Evolutionary conservation across 2,329 filamentous ascomycete genomes (phyloP), one percentile per base, ranked within the genome.

Genomic region (Colletotrichum brevisporum): DNA sequence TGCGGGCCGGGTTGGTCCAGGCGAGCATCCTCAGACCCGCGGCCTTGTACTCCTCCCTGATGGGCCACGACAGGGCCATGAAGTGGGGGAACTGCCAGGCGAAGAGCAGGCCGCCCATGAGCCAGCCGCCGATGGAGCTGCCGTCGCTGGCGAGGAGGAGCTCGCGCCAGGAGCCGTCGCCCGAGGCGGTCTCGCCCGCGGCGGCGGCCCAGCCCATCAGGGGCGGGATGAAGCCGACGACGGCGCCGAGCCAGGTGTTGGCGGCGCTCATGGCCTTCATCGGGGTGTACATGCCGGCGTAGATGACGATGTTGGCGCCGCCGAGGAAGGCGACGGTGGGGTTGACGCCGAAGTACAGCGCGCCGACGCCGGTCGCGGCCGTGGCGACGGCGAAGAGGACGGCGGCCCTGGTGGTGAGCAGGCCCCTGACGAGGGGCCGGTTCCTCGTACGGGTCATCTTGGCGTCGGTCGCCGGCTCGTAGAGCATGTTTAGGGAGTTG

Each of bases 71-170:
- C 24, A 99, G 86, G 1, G 95, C 92, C 87, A 98, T 98, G 84
- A 99, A 99, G 82, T 99, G 96, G 3, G 96, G 94, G 77, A 99
- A 98, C 78, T 99, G 95, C 96, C 96, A 99, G 13, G 94, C 92
- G 73, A 97, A 97, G 5, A 99, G 84, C 6, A 98, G 83, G 0
- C 87, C 90, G 1, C 94, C 95, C 15, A 98, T 84, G 1, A 98
- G 83, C 96, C 96, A 99, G 4, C 95, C 96, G 5, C 96, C 96
- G 12, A 90, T 82, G 27, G 79, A 89, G 76, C 78, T 91, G 78
- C 75, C 93, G 73, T 89, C 87, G 13, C 77, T 75, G 0, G 86
- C 91, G 65, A 97, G 88, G 0, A 97, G 84, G 47, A 97, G 86
- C 76, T 96, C 94, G 56, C 88, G 86, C 91, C 92, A 96, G 12